Evolutionary conservation across 345 rosid genomes (phyloP).

Genomic region (Populus ilicifolia): DNA sequence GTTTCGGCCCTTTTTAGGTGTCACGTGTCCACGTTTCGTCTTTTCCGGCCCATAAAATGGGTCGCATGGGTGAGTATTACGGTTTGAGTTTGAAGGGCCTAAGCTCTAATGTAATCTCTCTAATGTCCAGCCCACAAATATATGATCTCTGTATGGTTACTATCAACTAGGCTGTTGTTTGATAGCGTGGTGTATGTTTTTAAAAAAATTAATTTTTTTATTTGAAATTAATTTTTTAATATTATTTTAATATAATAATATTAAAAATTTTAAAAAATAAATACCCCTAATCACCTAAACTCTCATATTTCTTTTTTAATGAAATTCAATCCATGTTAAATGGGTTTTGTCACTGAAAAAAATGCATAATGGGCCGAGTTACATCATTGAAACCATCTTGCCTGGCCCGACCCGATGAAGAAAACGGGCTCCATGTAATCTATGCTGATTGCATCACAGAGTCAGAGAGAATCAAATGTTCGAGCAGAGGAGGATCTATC

Average conservation of each 20-base stretch:
- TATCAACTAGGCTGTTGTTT: too few species aligned
- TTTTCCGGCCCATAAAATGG: neutral
- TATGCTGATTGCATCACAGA: neutral
- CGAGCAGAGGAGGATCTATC: neutral
- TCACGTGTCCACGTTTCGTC: neutral
- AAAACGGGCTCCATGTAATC: neutral
- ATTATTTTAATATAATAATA: too few species aligned
- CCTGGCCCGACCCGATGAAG: neutral
- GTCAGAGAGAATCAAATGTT: neutral
- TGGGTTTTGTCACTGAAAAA: neutral
- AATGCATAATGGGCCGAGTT: neutral
- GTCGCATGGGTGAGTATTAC: neutral
- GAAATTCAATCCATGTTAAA: too few species aligned
- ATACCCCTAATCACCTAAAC: too few species aligned
- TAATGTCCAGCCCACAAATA: neutral
- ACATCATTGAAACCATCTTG: neutral
- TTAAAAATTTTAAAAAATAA: too few species aligned
- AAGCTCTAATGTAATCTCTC: neutral
- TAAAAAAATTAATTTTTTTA: too few species aligned
- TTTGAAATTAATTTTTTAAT: too few species aligned
- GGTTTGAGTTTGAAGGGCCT: neutral
- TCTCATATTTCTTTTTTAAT: too few species aligned
- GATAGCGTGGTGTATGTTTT: too few species aligned
- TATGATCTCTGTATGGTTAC: neutral
- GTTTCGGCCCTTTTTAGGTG: neutral